Evolutionary conservation across 2,329 filamentous ascomycete genomes (phyloP).

Genomic region (Exophiala alcalophila): DNA sequence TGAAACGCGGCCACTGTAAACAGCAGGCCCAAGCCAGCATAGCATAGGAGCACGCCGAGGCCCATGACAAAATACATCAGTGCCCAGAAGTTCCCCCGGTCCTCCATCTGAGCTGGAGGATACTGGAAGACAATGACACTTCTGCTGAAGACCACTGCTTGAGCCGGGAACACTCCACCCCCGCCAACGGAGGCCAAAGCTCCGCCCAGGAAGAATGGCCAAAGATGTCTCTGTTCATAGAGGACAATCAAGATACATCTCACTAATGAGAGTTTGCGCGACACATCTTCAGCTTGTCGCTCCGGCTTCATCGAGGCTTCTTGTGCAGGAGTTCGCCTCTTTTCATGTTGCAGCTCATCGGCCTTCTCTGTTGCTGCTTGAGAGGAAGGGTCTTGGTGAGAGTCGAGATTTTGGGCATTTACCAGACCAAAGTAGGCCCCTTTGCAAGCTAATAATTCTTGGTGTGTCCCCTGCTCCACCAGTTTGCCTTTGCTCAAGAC

Average conservation of each 20-base stretch:
- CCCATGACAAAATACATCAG: constrained; percentile 76
- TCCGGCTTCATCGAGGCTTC: too few species aligned
- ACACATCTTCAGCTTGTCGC: constrained; percentile 1
- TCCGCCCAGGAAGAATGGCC: constrained; percentile 33
- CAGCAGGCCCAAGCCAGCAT: constrained; percentile 60
- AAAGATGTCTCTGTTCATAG: constrained; percentile 25
- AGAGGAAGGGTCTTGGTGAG: background rate
- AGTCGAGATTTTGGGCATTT: constrained; percentile 49
- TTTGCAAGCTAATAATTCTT: constrained; percentile 63
- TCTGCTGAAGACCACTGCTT: constrained; percentile 75
- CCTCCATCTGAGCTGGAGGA: constrained; percentile 53
- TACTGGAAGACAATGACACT: constrained; percentile 65
- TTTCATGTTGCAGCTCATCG: constrained; percentile 9
- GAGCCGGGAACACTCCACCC: constrained; percentile 68
- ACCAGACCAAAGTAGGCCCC: constrained; percentile 77
- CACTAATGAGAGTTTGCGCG: constrained; percentile 28
- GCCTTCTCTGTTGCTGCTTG: background rate
- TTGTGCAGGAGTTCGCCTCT: background rate
- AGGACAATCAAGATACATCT: too few species aligned
- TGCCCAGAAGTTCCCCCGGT: constrained; percentile 69
- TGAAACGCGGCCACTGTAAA: constrained; percentile 52
- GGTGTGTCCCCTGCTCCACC: constrained; percentile 80
- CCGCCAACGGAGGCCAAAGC: constrained; percentile 58
- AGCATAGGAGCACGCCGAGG: constrained; percentile 62
- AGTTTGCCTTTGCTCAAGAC: constrained; percentile 80